Percentiles rank a stretch among this genome's conserved stretches.
phyloP scores from a whole-genome alignment of 163 green algal species.

The Volvox carteri region DNA sequence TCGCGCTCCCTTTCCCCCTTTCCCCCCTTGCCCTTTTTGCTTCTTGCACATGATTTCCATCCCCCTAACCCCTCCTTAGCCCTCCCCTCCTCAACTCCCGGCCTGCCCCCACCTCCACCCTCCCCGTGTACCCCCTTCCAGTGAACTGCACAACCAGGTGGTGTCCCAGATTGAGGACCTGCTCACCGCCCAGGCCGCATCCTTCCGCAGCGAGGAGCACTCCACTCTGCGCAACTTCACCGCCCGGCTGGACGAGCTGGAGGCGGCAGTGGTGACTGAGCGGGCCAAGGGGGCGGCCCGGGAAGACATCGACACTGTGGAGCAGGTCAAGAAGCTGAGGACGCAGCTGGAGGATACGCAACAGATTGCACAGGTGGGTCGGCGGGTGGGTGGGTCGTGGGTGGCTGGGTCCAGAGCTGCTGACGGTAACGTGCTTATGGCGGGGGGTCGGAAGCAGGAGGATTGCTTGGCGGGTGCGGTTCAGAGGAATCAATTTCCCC shows the following conservation, averaged over 20 bases:
- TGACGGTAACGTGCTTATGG: too few relatives aligned
- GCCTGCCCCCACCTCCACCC: neutral
- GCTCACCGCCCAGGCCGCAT: slow-evolving; percentile 32
- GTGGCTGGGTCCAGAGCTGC: too few relatives aligned
- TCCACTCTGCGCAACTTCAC: slow-evolving; percentile 48
- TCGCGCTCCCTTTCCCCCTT: neutral
- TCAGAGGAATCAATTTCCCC: too few relatives aligned
- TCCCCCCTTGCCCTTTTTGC: neutral
- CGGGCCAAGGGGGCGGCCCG: neutral
- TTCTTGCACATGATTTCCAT: neutral
- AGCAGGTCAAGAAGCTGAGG: slow-evolving; percentile 35
- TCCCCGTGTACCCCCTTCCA: neutral
- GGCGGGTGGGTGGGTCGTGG: neutral
- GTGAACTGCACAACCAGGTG: slow-evolving; percentile 54
- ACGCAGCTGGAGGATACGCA: slow-evolving; percentile 57
- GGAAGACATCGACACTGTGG: slow-evolving; percentile 29
- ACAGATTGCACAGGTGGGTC: slow-evolving; percentile 43
- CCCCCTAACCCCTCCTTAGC: neutral
- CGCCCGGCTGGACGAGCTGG: slow-evolving; percentile 33
- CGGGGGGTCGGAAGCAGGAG: too few relatives aligned
- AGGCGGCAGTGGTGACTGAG: slow-evolving; percentile 43
- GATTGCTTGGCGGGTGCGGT: too few relatives aligned
- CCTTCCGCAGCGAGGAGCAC: slow-evolving; percentile 48
- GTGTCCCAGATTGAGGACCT: slow-evolving; percentile 53
- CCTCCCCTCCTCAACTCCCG: neutral